Percentiles rank a stretch among this genome's conserved stretches.
Evolutionary conservation across 441 rosid species (phyloP).

Genomic region (Rhodomyrtus psidioides): DNA sequence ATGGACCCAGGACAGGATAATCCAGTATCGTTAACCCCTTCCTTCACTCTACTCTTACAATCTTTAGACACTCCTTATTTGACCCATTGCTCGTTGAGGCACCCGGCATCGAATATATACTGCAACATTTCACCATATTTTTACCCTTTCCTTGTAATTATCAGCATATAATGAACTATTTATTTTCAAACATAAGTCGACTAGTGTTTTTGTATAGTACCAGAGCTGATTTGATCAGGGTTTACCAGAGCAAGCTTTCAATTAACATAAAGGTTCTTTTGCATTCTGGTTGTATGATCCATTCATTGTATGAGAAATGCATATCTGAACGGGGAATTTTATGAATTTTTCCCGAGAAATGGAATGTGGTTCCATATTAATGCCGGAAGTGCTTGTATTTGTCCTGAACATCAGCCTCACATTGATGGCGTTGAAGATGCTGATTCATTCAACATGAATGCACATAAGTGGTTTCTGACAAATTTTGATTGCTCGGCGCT

Average conservation of each 20-base stretch:
- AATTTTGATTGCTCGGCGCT: too few relatives aligned
- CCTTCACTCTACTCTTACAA: too few relatives aligned
- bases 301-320: not conserved
- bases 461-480: too few relatives aligned
- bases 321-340: not conserved
- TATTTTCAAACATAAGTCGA: not conserved
- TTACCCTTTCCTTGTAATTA: not conserved
- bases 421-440: too few relatives aligned
- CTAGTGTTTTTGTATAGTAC: not conserved
- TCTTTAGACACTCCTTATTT: too few relatives aligned
- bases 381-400: too few relatives aligned
- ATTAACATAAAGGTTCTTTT: not conserved
- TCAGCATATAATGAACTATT: not conserved
- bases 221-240: not conserved
- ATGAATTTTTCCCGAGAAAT: constrained; percentile 27
- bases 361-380: constrained; percentile 63
- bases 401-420: too few relatives aligned
- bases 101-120: not conserved
- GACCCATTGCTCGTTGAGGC: too few relatives aligned
- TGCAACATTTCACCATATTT: not conserved
- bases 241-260: not conserved
- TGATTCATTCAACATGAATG: too few relatives aligned
- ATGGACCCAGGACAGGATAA: too few relatives aligned
- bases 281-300: not conserved
- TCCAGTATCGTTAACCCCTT: too few relatives aligned